Evolutionary conservation across 805 yeast species (phyloP), one percentile per base, ranked within the genome.

Genomic region (Candida insectorum): DNA sequence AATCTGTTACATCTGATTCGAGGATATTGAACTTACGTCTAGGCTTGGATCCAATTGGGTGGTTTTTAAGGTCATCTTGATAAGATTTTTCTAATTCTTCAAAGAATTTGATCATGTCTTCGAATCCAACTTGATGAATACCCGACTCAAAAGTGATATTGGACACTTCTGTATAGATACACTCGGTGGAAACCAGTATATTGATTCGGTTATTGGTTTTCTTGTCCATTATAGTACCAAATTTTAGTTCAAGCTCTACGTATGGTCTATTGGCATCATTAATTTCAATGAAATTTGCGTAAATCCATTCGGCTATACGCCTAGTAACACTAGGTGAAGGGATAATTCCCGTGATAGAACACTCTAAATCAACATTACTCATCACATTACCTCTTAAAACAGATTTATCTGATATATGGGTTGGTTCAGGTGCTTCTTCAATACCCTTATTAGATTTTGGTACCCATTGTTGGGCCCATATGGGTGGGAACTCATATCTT

Each of bases 261-360:
- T 51, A 47, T 47, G 65, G 74, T 15, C 79, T 67, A 47, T 69
- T 72, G 25, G 74, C 75, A 15, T 62, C 63, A 24, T 77, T 73
- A 24, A 85, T 71, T 21, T 85, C 85, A 28, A 71, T 70, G 29
- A 87, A 68, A 42, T 85, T 81, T 13, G 94, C 88, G 67, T 83
- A 88, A 6, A 89, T 71, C 97, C 97, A 89, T 47, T 82, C 86
- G 15, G 93, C 83, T 5, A 89, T 77, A 21, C 85, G 77, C 50
- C 89, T 76, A 5, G 89, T 83, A 38, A 85, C 66, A 48, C 86
- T 91, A 49, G 86, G 87, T 30, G 85, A 75, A 1, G 93, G 93
- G 27, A 79, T 79, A 1, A 83, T 71, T 4, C 88, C 89, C 0
- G 87, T 79, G 12, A 86, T 71, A 26, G 87, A 75, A 31, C 71